A percentile compares a stretch with the other conserved stretches of the same genome.
These are phyloP conservation scores for Sporothrix curviconia DNA, from an alignment of 2,329 filamentous ascomycete species.

Conservation along the genomic window DNA sequence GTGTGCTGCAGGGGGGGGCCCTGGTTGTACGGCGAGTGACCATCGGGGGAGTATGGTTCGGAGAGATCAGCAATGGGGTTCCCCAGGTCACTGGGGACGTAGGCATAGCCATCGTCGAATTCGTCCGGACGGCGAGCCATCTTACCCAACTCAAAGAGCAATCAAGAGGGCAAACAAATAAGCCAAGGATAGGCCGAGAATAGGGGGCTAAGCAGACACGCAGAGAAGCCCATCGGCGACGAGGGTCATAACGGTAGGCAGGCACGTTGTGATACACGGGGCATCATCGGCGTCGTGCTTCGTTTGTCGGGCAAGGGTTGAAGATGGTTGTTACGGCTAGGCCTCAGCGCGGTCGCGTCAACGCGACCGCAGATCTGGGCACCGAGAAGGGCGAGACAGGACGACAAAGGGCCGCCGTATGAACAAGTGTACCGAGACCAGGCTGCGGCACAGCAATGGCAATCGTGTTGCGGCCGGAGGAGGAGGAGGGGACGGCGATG, in stretches of 20 bases:
- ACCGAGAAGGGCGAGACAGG: background rate
- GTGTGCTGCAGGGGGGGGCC: constrained; percentile 23
- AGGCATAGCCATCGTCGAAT: constrained; percentile 9
- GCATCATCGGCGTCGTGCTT: background rate
- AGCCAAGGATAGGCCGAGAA: no score
- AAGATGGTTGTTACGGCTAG: background rate
- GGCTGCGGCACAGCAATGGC: no score
- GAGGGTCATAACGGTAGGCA: constrained; percentile 4
- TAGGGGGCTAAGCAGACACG: background rate
- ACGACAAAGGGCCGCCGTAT: background rate
- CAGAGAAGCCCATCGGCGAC: background rate
- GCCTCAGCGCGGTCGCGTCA: background rate
- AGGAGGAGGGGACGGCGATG: no score
- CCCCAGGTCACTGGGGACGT: background rate
- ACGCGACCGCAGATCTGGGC: no score
- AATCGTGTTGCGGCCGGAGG: no score
- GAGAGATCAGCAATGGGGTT: background rate
- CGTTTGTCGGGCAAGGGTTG: background rate
- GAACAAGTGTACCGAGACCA: no score
- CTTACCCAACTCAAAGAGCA: background rate
- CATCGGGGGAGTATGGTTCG: background rate
- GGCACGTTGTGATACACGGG: background rate
- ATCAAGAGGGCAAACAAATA: no score
- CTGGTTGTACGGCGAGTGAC: constrained; percentile 14
- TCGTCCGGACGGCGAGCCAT: constrained; percentile 26